Evolutionary conservation across 2,329 filamentous ascomycete species (phyloP).

Genomic region (Claviceps pazoutovae): DNA sequence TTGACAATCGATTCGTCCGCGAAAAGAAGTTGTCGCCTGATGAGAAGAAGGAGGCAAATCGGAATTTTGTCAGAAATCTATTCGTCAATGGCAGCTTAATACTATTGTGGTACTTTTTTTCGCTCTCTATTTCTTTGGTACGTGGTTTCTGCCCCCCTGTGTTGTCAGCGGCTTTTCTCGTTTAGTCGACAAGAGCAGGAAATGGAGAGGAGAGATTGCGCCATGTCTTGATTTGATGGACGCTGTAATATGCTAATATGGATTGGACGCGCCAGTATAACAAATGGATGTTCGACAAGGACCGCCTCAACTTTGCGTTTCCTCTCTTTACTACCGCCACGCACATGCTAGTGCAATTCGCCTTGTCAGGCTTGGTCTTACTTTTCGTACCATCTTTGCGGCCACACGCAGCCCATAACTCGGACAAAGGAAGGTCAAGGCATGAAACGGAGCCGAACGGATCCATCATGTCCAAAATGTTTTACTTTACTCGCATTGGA

Average conservation of each 20-base stretch:
- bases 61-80: conserved; percentile 54
- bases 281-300: conserved; percentile 96
- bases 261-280: conserved; percentile 56
- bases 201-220: no score
- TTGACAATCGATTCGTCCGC: conserved; percentile 56
- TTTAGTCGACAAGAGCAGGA: background rate
- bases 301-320: conserved; percentile 79
- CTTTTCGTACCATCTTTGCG: conserved; percentile 73
- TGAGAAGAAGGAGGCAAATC: conserved; percentile 64
- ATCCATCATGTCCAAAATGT: conserved; percentile 70
- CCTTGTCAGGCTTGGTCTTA: conserved; percentile 61
- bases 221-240: no score
- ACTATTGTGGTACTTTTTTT: conserved; percentile 78
- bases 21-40: conserved; percentile 49
- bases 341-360: conserved; percentile 93
- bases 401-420: conserved; percentile 39
- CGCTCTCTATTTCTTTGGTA: conserved; percentile 81
- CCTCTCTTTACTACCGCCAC: conserved; percentile 89
- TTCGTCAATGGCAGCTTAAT: conserved; percentile 72
- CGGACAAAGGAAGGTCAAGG: conserved; percentile 35
- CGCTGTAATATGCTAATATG: background rate
- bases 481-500: conserved; percentile 83
- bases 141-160: conserved; percentile 20
- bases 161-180: background rate
- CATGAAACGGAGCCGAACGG: conserved; percentile 39